Percentiles rank a stretch among this genome's conserved stretches.
phyloP scores from a whole-genome alignment of 148 eudicot species.

The Spergularia bocconei region DNA sequence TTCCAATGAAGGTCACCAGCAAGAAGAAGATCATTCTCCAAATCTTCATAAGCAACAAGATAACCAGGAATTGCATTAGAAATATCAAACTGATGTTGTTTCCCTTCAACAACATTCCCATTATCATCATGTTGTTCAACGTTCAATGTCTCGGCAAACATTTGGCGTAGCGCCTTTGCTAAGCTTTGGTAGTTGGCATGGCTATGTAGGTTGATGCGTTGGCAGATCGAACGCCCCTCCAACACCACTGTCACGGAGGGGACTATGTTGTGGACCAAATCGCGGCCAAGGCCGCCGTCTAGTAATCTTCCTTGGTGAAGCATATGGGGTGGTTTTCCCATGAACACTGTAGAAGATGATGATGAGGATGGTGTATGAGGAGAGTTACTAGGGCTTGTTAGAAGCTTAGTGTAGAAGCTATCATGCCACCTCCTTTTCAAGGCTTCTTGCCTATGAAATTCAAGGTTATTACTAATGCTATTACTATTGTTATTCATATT shows the following conservation, averaged over 20 bases:
- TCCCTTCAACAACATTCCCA: not conserved
- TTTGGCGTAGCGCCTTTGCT: slow-evolving; percentile 58
- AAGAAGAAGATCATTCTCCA: slow-evolving; percentile 86
- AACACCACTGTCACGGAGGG: slow-evolving; percentile 85
- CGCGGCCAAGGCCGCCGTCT: slow-evolving; percentile 12
- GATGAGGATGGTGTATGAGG: not conserved
- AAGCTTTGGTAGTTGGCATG: slow-evolving; percentile 59
- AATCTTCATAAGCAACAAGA: slow-evolving; percentile 78
- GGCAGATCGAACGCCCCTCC: slow-evolving; percentile 86
- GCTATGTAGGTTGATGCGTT: slow-evolving; percentile 63
- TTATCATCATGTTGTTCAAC: slow-evolving; percentile 25
- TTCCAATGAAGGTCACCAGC: slow-evolving; percentile 89
- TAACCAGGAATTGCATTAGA: slow-evolving; percentile 80
- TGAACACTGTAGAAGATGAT: not conserved
- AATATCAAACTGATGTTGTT: slow-evolving; percentile 30
- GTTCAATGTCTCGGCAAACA: slow-evolving; percentile 35
- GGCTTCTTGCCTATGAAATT: slow-evolving; percentile 25
- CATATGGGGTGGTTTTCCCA: slow-evolving; percentile 10
- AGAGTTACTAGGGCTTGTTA: not conserved
- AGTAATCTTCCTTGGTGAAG: slow-evolving; percentile 6
- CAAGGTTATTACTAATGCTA: slow-evolving; percentile 10
- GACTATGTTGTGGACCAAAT: slow-evolving; percentile 35
- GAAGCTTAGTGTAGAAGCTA: slow-evolving; percentile 35
- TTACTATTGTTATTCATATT: slow-evolving; percentile 13
- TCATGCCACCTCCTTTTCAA: slow-evolving; percentile 40